phyloP scores from a whole-genome alignment of 228 moss, liverwort and hornwort species.

The Sphagnum fallax region DNA sequence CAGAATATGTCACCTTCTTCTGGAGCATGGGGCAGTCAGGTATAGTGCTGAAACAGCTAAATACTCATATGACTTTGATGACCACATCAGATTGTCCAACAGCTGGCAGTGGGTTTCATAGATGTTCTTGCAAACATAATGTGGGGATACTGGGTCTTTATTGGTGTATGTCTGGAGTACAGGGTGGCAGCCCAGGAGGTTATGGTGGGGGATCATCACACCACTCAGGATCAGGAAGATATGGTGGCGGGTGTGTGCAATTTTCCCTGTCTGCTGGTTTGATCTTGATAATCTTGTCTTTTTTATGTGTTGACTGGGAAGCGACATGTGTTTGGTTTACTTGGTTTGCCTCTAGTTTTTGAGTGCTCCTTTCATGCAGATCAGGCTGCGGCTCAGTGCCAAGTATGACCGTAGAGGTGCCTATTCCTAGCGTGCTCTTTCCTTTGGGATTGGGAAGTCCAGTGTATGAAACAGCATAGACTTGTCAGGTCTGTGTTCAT shows the following conservation, averaged over 20 bases:
- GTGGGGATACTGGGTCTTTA: neutral
- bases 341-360: neutral
- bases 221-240: constrained; percentile 45
- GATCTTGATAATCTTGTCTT: neutral
- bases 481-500: constrained; percentile 30
- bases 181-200: constrained; percentile 47
- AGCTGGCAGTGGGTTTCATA: no score
- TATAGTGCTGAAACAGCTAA: constrained; percentile 1
- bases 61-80: neutral
- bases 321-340: neutral
- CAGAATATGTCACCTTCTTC: constrained; percentile 39
- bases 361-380: constrained; percentile 9
- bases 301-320: neutral
- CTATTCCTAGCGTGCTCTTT: constrained; percentile 48
- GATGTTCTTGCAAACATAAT: neutral
- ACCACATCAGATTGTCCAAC: no score
- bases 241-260: constrained; percentile 31
- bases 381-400: constrained; percentile 49
- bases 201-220: constrained; percentile 52
- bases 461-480: constrained; percentile 47
- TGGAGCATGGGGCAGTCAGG: constrained; percentile 55
- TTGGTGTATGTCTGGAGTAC: neutral
- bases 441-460: constrained; percentile 48
- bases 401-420: constrained; percentile 49
- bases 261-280: neutral